Percentiles rank a stretch among this genome's conserved stretches.
Conservation (phyloP, 106 monocot species). For the Posidonia australis region DNA sequence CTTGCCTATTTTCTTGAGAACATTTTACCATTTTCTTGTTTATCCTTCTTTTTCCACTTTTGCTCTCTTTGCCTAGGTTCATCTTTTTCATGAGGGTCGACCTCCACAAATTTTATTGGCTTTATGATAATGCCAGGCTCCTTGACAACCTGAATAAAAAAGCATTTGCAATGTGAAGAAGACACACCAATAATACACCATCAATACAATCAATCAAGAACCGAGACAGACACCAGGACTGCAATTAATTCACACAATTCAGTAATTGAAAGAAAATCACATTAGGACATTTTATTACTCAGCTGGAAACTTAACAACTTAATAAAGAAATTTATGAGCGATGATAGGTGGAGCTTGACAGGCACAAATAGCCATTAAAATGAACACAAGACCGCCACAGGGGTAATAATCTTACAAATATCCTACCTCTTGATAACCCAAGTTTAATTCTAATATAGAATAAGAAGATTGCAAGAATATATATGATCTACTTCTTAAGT, state of each 20-base stretch:
- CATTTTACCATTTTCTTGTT: not conserved
- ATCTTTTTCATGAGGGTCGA: constrained; percentile 8
- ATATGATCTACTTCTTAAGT: too few species aligned
- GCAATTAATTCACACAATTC: not conserved
- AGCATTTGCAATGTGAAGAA: too few species aligned
- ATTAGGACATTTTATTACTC: too few species aligned
- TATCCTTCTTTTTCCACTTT: constrained; percentile 3
- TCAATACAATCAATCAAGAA: not conserved
- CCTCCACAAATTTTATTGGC: constrained; percentile 21
- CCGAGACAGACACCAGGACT: not conserved
- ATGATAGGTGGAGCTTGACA: not conserved
- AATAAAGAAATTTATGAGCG: not conserved
- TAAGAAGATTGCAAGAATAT: too few species aligned
- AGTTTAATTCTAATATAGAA: too few species aligned
- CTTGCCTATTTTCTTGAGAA: not conserved
- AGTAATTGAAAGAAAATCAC: not conserved
- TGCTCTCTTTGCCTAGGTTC: constrained; percentile 1
- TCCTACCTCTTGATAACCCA: too few species aligned
- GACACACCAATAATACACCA: too few species aligned
- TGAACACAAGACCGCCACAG: too few species aligned
- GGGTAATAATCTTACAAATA: too few species aligned
- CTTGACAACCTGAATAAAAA: constrained; percentile 18
- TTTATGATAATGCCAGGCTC: constrained; percentile 18
- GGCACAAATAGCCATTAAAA: too few species aligned
- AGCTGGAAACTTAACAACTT: too few species aligned